Percentiles rank a stretch among this genome's conserved stretches.
Conservation (phyloP, 495 filamentous ascomycete species). For the Aspergillus olivimuriae region DNA sequence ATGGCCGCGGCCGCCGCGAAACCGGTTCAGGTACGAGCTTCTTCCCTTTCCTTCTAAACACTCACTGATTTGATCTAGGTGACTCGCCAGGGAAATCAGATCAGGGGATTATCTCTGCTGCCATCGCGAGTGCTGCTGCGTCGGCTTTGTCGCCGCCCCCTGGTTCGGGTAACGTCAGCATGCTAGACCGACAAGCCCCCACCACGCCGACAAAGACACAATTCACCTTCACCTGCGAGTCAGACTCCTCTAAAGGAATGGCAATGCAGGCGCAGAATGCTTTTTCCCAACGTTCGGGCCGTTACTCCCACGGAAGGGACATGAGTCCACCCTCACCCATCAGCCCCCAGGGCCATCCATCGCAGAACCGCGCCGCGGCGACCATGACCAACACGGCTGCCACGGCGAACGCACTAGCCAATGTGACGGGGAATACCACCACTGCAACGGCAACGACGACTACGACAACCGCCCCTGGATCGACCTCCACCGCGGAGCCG, state of each 20-base stretch:
- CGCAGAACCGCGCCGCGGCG: not conserved
- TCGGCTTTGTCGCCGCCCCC: conserved; percentile 56
- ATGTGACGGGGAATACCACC: not conserved
- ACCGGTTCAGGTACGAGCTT: conserved; percentile 25
- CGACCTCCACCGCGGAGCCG: conserved; percentile 19
- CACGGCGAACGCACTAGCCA: not conserved
- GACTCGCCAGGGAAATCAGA: conserved; percentile 35
- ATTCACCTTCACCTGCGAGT: conserved; percentile 88
- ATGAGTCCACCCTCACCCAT: conserved; percentile 50
- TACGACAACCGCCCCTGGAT: too few species aligned
- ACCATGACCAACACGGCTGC: not conserved
- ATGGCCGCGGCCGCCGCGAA: conserved; percentile 32
- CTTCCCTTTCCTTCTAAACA: not conserved
- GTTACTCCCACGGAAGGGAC: conserved; percentile 54
- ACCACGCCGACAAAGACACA: conserved; percentile 64
- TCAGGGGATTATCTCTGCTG: conserved; percentile 77
- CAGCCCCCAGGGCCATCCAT: not conserved
- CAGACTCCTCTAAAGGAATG: conserved; percentile 62
- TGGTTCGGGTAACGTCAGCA: conserved; percentile 64
- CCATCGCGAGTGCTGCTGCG: conserved; percentile 84
- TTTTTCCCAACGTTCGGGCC: conserved; percentile 9
- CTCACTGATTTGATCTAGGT: conserved; percentile 17
- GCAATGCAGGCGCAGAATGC: conserved; percentile 40
- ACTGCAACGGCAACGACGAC: not conserved
- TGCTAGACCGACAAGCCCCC: conserved; percentile 65